Evolutionary conservation across 2,329 filamentous ascomycete genomes (phyloP), one percentile per base, ranked within the genome.

Genomic region (Epichloe aotearoae): DNA sequence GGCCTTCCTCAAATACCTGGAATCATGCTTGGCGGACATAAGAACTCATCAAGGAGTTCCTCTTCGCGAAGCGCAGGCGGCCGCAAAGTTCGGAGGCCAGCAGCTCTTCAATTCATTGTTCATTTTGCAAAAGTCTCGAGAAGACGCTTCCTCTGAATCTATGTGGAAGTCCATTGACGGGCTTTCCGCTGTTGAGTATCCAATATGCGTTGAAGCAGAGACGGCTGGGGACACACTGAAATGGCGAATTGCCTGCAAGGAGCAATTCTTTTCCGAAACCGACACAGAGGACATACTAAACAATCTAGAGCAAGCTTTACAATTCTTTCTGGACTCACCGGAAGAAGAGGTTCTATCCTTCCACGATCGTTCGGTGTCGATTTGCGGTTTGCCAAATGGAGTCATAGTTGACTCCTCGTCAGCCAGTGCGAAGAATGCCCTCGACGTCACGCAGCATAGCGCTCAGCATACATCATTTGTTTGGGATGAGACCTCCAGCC

Each of bases 161-260:
- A 61, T 91, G 3, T 80, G 86, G 57, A 73, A 70, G 38, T 88
- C 86, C 2, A 64, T 86, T 1, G 72, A 74, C 15, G 79, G 83
- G 0, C 67, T 70, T 3, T 83, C 87, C 0, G 76, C 82, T 20
- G 81, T 91, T 1, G 88, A 95, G 55, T 94, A 90, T 63, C 83
- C 87, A 0, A 67, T 95, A 3, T 93, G 87, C 58, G 76, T 88
- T 2, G 90, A 96, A 66, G 80, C 93, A 63, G 88, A 95, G 62
- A 66, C 78, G 5, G 63, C 76, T 0, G 69, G 66, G 0, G 66
- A 76, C 17, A 59, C 66, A 0, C 62, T 94, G 1, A 54, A 80
- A 0, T 93, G 89, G 83, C 81, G 86, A 12, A 74, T 82, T 17
- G 87, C 88, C 4, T 84, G 83, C 54, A 82, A 87, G 58, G 70